A percentile compares a stretch with the other conserved stretches of the same genome.
Evolutionary conservation across 495 filamentous ascomycete species (phyloP).

Genomic region (Penicillium verhagenii): DNA sequence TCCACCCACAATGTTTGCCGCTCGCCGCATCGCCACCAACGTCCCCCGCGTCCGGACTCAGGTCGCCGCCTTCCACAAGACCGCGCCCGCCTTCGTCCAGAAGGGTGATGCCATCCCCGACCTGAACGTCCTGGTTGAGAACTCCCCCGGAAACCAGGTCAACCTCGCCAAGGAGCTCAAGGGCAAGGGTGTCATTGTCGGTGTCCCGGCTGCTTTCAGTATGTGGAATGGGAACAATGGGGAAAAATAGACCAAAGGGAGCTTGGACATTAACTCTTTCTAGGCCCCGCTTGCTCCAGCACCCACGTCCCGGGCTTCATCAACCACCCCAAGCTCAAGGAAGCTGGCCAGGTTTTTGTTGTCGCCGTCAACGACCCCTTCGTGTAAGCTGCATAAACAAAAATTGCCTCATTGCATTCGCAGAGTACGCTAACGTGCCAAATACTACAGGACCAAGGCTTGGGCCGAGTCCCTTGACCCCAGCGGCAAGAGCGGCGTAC

Average conservation of each 20-base stretch:
- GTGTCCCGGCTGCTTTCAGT: constrained; percentile 89
- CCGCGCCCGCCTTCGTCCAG: constrained; percentile 53
- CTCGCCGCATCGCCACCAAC: constrained; percentile 39
- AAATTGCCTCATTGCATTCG: neutral
- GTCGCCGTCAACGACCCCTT: constrained; percentile 94
- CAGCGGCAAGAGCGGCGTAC: constrained; percentile 66
- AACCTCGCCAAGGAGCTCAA: constrained; percentile 75
- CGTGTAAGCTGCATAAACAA: constrained; percentile 59
- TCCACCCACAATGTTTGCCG: constrained; percentile 38
- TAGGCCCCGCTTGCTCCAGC: constrained; percentile 71
- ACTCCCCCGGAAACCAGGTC: constrained; percentile 76
- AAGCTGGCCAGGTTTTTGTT: constrained; percentile 79
- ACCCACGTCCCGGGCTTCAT: constrained; percentile 82
- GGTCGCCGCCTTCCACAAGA: constrained; percentile 49
- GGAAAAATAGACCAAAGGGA: neutral
- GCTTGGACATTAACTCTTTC: constrained; percentile 3
- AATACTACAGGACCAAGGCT: constrained; percentile 69
- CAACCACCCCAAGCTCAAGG: constrained; percentile 66
- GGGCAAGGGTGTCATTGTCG: constrained; percentile 77
- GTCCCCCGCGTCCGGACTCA: constrained; percentile 37
- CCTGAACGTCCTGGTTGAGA: constrained; percentile 56
- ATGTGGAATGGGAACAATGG: constrained; percentile 25
- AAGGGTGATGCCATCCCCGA: constrained; percentile 66
- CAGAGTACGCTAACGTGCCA: neutral
- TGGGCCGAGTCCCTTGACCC: constrained; percentile 78